A percentile compares a stretch with the other conserved stretches of the same genome.
Conservation (phyloP, 1,284 basidiomycete genomes). For the Flammula alnicola region DNA sequence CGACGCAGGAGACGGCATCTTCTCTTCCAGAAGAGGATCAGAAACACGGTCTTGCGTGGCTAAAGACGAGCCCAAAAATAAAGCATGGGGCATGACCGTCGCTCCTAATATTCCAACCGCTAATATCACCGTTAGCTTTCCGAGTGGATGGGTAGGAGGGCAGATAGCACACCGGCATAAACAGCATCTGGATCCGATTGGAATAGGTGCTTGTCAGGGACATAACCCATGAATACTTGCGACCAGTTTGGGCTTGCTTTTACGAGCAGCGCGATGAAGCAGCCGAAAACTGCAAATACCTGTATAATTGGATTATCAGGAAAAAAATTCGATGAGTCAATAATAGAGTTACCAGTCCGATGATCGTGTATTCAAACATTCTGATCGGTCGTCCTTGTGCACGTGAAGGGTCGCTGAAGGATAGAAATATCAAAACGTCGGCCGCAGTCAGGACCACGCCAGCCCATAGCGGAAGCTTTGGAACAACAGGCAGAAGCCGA, state of each 20-base stretch:
- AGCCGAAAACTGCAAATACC: constrained; percentile 72
- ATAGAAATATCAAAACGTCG: constrained; percentile 78
- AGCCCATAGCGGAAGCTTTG: constrained; percentile 71
- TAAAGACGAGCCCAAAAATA: constrained; percentile 80
- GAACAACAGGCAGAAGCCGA: constrained; percentile 71
- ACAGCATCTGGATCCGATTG: constrained; percentile 56
- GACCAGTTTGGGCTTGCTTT: constrained; percentile 73
- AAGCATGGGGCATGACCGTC: constrained; percentile 58
- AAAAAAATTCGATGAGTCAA: constrained; percentile 2
- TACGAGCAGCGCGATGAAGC: constrained; percentile 75
- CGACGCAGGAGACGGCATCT: constrained; percentile 12
- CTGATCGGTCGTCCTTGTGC: constrained; percentile 51
- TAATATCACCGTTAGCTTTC: constrained; percentile 25
- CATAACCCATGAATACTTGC: constrained; percentile 73
- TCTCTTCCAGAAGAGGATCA: constrained; percentile 15
- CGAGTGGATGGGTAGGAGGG: not conserved
- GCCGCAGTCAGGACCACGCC: constrained; percentile 79
- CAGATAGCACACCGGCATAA: constrained; percentile 62
- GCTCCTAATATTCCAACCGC: constrained; percentile 72
- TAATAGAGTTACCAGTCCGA: constrained; percentile 55
- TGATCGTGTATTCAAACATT: constrained; percentile 79
- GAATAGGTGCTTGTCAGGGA: constrained; percentile 66
- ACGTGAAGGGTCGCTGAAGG: constrained; percentile 58
- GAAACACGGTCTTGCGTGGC: constrained; percentile 68
- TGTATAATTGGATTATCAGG: constrained; percentile 27